These are phyloP conservation scores for Ceratobasidium sp. DNA, from an alignment of 1,284 basidiomycete species.

Conservation along the genomic window DNA sequence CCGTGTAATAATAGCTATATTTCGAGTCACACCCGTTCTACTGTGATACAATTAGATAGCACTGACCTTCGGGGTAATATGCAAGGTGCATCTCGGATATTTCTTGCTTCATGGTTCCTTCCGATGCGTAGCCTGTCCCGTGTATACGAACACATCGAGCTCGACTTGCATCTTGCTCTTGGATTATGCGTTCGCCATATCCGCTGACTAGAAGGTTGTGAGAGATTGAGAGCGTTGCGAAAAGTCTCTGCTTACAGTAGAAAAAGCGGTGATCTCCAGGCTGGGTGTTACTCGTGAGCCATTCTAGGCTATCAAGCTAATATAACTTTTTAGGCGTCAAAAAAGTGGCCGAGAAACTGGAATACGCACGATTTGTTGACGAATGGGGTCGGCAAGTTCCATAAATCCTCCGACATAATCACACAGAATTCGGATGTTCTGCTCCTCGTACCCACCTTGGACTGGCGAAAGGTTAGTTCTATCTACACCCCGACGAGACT, in stretches of 20 bases:
- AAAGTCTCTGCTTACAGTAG: not conserved
- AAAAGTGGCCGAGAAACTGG: not conserved
- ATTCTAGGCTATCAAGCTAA: not conserved
- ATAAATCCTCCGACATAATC: not conserved
- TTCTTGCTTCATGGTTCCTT: not conserved
- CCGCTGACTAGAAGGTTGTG: not conserved
- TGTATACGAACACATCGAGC: not conserved
- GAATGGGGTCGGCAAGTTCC: not conserved
- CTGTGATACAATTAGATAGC: no score
- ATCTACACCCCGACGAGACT: not conserved
- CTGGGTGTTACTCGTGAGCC: not conserved
- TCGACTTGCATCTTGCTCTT: not conserved
- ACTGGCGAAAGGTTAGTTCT: not conserved
- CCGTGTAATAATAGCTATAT: no score
- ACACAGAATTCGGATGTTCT: constrained; percentile 2
- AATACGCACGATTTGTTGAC: constrained; percentile 1
- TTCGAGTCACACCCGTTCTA: no score
- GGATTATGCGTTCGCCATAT: not conserved
- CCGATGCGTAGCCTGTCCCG: not conserved
- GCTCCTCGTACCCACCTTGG: not conserved
- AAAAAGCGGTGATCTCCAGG: constrained; percentile 5
- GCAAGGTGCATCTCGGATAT: no score
- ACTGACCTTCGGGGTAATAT: no score
- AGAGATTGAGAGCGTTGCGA: no score
- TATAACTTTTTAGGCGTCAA: not conserved